Percentiles rank a stretch among this genome's conserved stretches.
phyloP scores from a whole-genome alignment of 2,329 filamentous ascomycete species.

The Plenodomus tracheiphilus region DNA sequence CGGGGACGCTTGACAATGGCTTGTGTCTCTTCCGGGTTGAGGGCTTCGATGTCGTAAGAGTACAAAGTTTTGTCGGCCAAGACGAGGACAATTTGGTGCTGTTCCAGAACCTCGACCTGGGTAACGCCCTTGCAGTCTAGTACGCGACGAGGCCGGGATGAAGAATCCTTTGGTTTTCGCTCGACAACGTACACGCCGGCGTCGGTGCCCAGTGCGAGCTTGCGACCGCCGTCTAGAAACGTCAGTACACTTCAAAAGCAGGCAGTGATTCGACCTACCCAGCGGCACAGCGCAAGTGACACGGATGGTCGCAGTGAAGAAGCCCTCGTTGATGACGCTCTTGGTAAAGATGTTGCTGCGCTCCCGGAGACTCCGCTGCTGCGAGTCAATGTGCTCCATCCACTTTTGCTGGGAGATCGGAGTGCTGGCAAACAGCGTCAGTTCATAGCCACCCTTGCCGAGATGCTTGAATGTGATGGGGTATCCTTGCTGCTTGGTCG shows the following conservation, averaged over 20 bases:
- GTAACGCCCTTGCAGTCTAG: conserved; percentile 87
- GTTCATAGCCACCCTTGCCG: conserved; percentile 92
- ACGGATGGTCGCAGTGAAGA: conserved; percentile 84
- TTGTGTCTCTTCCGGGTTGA: conserved; percentile 77
- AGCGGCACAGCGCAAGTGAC: conserved; percentile 95
- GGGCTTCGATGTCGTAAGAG: conserved; percentile 83
- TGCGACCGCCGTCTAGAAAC: conserved; percentile 80
- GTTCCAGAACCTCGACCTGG: conserved; percentile 93
- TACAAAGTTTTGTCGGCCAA: conserved; percentile 90
- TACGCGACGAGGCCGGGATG: conserved; percentile 74
- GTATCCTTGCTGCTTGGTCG: conserved; percentile 70
- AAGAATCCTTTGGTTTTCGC: conserved; percentile 80
- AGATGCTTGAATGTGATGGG: conserved; percentile 96
- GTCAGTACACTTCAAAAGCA: conserved; percentile 16
- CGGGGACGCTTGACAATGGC: conserved; percentile 82
- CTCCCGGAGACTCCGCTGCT: conserved; percentile 83
- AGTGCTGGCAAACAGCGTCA: conserved; percentile 84
- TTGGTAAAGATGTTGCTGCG: conserved; percentile 72
- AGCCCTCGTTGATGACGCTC: conserved; percentile 75
- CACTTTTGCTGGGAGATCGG: conserved; percentile 90
- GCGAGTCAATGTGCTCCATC: conserved; percentile 91
- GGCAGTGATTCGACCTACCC: conserved; percentile 57
- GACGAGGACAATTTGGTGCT: conserved; percentile 89
- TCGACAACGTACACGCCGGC: conserved; percentile 91
- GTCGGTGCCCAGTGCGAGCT: conserved; percentile 92